These are phyloP conservation scores for Xylariaceae sp. DNA, from an alignment of 2,329 filamentous ascomycete genomes.

Conservation along the genomic window DNA sequence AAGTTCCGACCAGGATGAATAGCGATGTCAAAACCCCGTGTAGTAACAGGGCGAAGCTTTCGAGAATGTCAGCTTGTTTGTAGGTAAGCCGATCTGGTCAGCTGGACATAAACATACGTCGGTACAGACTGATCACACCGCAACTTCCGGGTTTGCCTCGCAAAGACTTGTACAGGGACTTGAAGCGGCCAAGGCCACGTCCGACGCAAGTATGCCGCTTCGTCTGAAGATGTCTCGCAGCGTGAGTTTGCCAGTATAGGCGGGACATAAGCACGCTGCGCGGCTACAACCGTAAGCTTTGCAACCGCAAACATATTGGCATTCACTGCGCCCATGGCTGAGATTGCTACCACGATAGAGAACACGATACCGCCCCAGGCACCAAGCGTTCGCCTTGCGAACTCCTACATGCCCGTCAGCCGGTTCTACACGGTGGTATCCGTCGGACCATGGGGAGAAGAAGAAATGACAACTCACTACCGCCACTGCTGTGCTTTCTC, in stretches of 20 bases:
- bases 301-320: constrained; percentile 42
- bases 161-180: constrained; percentile 17
- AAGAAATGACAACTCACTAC: constrained; percentile 33
- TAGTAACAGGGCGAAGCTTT: constrained; percentile 21
- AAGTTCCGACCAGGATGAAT: constrained; percentile 24
- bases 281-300: constrained; percentile 37
- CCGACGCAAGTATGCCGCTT: constrained; percentile 23
- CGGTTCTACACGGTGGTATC: constrained; percentile 6
- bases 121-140: constrained; percentile 18
- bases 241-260: constrained; percentile 25
- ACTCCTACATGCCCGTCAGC: constrained; percentile 22
- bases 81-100: not conserved
- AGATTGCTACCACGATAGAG: constrained; percentile 37
- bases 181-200: constrained; percentile 17
- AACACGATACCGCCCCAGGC: constrained; percentile 36
- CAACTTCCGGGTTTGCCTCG: constrained; percentile 21
- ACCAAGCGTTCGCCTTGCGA: constrained; percentile 31
- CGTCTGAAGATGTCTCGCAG: constrained; percentile 25
- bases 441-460: not conserved
- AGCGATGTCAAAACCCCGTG: constrained; percentile 22
- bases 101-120: constrained; percentile 18
- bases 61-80: not conserved
- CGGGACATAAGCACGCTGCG: constrained; percentile 27
- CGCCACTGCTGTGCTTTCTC: constrained; percentile 38
- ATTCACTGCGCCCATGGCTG: constrained; percentile 39